Percentiles rank a stretch among this genome's conserved stretches.
These are phyloP conservation scores for Suillus subalutaceus DNA, from an alignment of 768 basidiomycete genomes.

Conservation along the genomic window DNA sequence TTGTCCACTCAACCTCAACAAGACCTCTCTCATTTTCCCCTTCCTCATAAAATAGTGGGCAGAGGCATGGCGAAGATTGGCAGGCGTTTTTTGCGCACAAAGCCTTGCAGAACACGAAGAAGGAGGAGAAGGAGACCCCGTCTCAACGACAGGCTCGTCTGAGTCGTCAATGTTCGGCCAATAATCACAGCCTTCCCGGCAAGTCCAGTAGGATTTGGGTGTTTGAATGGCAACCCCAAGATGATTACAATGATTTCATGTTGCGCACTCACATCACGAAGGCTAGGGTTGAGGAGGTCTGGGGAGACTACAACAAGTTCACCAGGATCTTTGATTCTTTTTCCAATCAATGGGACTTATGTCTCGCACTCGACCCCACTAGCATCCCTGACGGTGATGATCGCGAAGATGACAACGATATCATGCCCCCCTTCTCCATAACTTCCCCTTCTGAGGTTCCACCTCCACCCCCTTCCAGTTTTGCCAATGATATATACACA, in stretches of 20 bases:
- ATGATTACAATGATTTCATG: no score
- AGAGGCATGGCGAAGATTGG: no score
- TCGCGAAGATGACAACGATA: neutral
- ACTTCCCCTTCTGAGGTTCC: neutral
- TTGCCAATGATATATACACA: no score
- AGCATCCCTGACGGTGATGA: neutral
- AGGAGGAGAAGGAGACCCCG: neutral
- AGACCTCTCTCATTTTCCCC: no score
- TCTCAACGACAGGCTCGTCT: neutral
- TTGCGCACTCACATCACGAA: no score
- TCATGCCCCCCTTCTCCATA: neutral
- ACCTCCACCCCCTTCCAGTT: neutral
- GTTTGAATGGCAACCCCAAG: no score
- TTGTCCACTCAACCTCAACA: no score
- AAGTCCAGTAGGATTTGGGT: neutral
- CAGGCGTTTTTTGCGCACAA: neutral
- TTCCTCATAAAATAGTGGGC: no score
- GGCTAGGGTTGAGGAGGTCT: no score
- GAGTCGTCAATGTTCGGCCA: neutral
- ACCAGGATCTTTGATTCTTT: no score
- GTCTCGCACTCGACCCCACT: neutral
- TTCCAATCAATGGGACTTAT: no score
- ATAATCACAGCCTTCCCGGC: neutral
- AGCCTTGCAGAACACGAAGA: neutral
- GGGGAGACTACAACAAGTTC: no score